These are phyloP conservation scores for Kockiozyma suomiensis DNA, from an alignment of 805 yeast genomes.

Conservation along the genomic window DNA sequence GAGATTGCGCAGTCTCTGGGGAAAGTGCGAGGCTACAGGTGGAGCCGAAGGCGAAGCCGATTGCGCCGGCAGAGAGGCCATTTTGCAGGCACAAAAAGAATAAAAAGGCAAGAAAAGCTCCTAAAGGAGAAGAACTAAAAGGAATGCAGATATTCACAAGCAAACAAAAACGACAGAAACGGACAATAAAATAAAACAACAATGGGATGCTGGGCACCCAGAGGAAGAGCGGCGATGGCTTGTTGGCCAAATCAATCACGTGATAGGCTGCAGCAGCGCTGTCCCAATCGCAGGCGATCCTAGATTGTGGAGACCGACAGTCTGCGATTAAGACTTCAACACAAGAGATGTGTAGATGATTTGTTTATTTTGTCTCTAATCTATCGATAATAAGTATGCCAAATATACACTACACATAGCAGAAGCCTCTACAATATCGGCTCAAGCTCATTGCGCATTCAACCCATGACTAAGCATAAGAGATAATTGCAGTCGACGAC, in stretches of 20 bases:
- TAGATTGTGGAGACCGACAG: too few relatives aligned
- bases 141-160: background rate
- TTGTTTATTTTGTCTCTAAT: too few relatives aligned
- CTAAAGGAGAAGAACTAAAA: background rate
- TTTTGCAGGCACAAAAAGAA: background rate
- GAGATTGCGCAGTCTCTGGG: conserved; percentile 41
- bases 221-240: background rate
- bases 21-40: conserved; percentile 34
- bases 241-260: too few relatives aligned
- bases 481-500: background rate
- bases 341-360: background rate
- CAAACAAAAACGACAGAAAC: background rate
- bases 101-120: background rate
- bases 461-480: too few relatives aligned
- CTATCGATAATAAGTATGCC: too few relatives aligned
- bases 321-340: too few relatives aligned
- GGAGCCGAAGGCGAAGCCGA: conserved; percentile 19
- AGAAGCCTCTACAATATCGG: too few relatives aligned
- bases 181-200: background rate
- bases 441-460: too few relatives aligned
- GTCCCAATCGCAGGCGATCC: too few relatives aligned
- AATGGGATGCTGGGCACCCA: background rate
- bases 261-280: too few relatives aligned
- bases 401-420: too few relatives aligned
- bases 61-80: conserved; percentile 14